phyloP scores from a whole-genome alignment of 2,329 filamentous ascomycete genomes.

The Mariannaea sp. region DNA sequence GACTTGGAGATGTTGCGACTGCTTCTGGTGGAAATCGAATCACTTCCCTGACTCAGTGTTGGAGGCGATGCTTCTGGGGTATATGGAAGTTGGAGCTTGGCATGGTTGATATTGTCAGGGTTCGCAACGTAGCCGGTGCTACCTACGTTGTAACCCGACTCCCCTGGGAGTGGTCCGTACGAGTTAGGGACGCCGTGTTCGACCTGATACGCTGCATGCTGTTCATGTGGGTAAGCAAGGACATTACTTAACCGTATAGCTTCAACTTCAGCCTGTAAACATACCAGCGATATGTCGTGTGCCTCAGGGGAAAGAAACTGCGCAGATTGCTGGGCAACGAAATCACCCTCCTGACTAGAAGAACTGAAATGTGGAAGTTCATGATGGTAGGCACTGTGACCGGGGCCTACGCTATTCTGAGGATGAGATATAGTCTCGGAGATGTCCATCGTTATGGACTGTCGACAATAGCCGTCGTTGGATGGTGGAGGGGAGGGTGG shows the following conservation, averaged over 20 bases:
- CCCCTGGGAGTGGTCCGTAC: slow-evolving; percentile 31
- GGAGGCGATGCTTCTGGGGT: slow-evolving; percentile 59
- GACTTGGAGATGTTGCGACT: slow-evolving; percentile 40
- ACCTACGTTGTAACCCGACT: slow-evolving; percentile 31
- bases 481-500: slow-evolving; percentile 54
- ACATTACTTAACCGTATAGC: neutral
- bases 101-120: slow-evolving; percentile 4
- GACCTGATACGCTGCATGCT: slow-evolving; percentile 22
- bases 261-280: neutral
- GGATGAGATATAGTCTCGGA: slow-evolving; percentile 21
- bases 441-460: slow-evolving; percentile 22
- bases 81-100: slow-evolving; percentile 28
- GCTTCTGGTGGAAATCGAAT: slow-evolving; percentile 46
- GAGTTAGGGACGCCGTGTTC: slow-evolving; percentile 17
- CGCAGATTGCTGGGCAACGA: slow-evolving; percentile 25
- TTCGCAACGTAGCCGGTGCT: neutral
- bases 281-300: slow-evolving; percentile 26
- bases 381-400: slow-evolving; percentile 20
- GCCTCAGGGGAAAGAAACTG: slow-evolving; percentile 25
- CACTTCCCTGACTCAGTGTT: slow-evolving; percentile 35
- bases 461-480: slow-evolving; percentile 26
- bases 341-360: slow-evolving; percentile 28
- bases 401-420: slow-evolving; percentile 14
- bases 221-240: slow-evolving; percentile 1
- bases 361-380: slow-evolving; percentile 25